These are phyloP conservation scores for Decorospora gaudefroyi DNA, from an alignment of 2,329 filamentous ascomycete genomes.

Conservation along the genomic window DNA sequence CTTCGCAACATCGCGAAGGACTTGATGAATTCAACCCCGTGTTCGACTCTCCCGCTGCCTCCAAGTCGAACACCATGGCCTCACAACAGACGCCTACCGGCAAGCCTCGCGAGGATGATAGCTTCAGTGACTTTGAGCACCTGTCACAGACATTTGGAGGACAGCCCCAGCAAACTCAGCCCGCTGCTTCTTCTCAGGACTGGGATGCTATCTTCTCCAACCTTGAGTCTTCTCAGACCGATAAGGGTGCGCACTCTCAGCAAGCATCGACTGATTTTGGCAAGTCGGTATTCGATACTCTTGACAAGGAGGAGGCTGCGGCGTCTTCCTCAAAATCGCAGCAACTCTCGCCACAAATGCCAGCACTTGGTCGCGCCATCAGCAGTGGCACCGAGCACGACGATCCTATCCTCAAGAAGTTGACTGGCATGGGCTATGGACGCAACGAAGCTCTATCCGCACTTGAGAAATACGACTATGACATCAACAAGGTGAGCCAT, in stretches of 20 bases:
- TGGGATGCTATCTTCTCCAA: constrained; percentile 95
- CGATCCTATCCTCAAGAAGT: constrained; percentile 85
- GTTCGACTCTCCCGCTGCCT: constrained; percentile 69
- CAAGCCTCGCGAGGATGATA: constrained; percentile 48
- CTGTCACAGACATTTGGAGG: constrained; percentile 50
- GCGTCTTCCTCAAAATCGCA: constrained; percentile 37
- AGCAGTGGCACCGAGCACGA: constrained; percentile 79
- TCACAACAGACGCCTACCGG: constrained; percentile 51
- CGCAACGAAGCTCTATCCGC: constrained; percentile 74
- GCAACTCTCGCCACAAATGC: constrained; percentile 36
- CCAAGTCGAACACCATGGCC: constrained; percentile 54
- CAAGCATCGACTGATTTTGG: constrained; percentile 43
- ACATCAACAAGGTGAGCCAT: constrained; percentile 78
- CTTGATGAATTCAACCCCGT: constrained; percentile 80
- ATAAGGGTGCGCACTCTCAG: constrained; percentile 39
- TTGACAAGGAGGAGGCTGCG: constrained; percentile 42
- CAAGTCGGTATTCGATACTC: constrained; percentile 45
- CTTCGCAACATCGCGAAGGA: constrained; percentile 62
- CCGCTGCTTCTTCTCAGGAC: constrained; percentile 64
- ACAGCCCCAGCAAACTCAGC: constrained; percentile 47
- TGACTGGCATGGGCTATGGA: constrained; percentile 87
- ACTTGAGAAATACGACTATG: constrained; percentile 94
- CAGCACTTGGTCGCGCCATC: constrained; percentile 67
- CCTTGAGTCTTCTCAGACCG: constrained; percentile 61
- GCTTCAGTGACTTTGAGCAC: constrained; percentile 57